A percentile compares a stretch with the other conserved stretches of the same genome.
Evolutionary conservation across 1,139 yeast genomes (phyloP).

Genomic region (Geotrichum citri-aurantii): DNA sequence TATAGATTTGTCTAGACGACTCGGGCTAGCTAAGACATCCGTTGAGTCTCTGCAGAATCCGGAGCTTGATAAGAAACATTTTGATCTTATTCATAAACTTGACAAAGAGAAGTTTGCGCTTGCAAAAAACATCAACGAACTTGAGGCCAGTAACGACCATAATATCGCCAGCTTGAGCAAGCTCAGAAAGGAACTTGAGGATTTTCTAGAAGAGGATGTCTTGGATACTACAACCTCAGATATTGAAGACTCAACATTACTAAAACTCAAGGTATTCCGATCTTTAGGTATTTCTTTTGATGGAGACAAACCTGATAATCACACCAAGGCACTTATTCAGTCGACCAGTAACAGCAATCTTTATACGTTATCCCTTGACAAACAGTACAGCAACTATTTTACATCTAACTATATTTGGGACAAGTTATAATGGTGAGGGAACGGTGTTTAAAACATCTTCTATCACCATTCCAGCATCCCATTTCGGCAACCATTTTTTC

Average conservation of each 20-base stretch:
- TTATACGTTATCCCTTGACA: constrained; percentile 50
- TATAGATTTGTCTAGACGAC: constrained; percentile 28
- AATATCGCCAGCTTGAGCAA: constrained; percentile 43
- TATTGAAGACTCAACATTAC: constrained; percentile 35
- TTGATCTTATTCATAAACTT: constrained; percentile 32
- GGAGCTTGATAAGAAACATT: constrained; percentile 29
- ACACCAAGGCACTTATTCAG: constrained; percentile 45
- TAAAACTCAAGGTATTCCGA: constrained; percentile 38
- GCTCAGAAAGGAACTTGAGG: constrained; percentile 40
- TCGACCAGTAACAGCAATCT: constrained; percentile 46
- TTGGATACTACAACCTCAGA: constrained; percentile 29
- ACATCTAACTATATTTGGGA: constrained; percentile 73
- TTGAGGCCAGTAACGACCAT: constrained; percentile 49
- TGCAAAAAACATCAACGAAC: constrained; percentile 53
- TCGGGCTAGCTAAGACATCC: constrained; percentile 30
- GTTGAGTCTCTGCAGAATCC: constrained; percentile 34
- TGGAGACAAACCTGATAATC: constrained; percentile 30
- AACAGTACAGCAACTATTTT: constrained; percentile 56
- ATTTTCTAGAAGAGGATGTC: constrained; percentile 33
- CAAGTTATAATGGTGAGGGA: constrained; percentile 41
- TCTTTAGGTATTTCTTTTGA: constrained; percentile 38
- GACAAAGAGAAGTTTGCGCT: constrained; percentile 49
- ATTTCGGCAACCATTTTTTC: constrained; percentile 38
- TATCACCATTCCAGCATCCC: constrained; percentile 44
- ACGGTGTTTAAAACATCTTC: constrained; percentile 46